Evolutionary conservation across 2,329 filamentous ascomycete genomes (phyloP).

Genomic region (Trichoderma sp.): DNA sequence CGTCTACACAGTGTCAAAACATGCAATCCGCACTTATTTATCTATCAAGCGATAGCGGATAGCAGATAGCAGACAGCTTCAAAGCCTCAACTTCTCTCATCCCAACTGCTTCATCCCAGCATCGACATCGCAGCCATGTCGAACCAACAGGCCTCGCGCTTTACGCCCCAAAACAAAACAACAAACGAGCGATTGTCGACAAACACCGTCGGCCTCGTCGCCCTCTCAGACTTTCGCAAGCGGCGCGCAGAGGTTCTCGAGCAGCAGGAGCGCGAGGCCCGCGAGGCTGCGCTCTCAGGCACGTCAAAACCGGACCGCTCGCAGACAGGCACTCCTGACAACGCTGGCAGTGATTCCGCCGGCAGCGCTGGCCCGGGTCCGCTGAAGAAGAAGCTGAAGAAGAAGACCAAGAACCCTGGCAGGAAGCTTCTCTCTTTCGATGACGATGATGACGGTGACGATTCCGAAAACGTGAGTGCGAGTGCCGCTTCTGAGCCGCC

Average conservation of each 20-base stretch:
- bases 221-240: conserved; percentile 92
- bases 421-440: conserved; percentile 59
- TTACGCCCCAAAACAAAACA: conserved; percentile 71
- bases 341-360: conserved; percentile 36
- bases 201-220: conserved; percentile 85
- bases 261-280: conserved; percentile 77
- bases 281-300: conserved; percentile 53
- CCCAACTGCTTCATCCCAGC: conserved; percentile 27
- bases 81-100: neutral
- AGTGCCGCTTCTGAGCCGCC: conserved; percentile 20
- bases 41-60: neutral
- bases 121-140: conserved; percentile 2
- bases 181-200: conserved; percentile 80
- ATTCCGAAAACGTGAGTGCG: conserved; percentile 35
- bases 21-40: neutral
- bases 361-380: conserved; percentile 26
- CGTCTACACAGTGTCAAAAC: neutral
- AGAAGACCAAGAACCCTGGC: conserved; percentile 43
- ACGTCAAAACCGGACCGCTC: conserved; percentile 49
- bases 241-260: conserved; percentile 91
- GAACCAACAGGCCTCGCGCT: conserved; percentile 50
- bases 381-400: conserved; percentile 26
- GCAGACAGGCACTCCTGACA: conserved; percentile 47
- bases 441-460: conserved; percentile 63
- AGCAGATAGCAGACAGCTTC: neutral